Base-by-base conservation (phyloP, 345 rosid genomes). In the Citrus unshiu region DNA sequence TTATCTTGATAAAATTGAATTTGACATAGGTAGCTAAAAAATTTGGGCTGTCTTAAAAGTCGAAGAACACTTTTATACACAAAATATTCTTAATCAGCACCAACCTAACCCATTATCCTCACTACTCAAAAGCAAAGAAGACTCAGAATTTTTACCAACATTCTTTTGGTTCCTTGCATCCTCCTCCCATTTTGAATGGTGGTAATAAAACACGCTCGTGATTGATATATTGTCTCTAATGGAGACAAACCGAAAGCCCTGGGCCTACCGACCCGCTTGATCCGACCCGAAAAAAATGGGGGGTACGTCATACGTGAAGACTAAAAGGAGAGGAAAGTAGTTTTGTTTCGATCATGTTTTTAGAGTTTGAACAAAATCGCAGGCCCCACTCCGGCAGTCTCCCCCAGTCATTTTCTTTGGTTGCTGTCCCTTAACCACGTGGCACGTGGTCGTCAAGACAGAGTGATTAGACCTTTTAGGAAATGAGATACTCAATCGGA, bases 401-500 rank as follows among this genome's bases (percentile, higher is more conserved):
- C 4, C 14, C 35, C 39, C 63, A 14, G 32, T 63, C 24, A 29
- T n/a, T 57, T 72, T 66, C 71, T 6, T 68, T n/a, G 62, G 30
- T 22, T 22, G 18, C 77, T 30, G 29, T 39, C 74, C 73, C 49
- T 76, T 66, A 35, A 43, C 84, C 88, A 80, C 87, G 88, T 85
- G 85, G 78, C 85, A 80, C 85, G 84, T 83, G 85, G 76, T 34
- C 7, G 37, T 34, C 49, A 72, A 65, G 18, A 43, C 72, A 21
- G 73, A 22, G 24, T 39, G 59, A 62, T 30, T 40, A 9, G 69
- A 74, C 59, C 68, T 13, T 14, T 59, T 25, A 34, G 68, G 61
- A 78, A 72, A 60, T 71, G 56, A 58, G 19, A 35, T 60, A 43
- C 76, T 49, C 56, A 3, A 43, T 0, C 51, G 49, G 18, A 37